A percentile compares a stretch with the other conserved stretches of the same genome.
These are phyloP conservation scores for Globisporangium takayamanum DNA, from an alignment of 352 stramenopile species.

Conservation along the genomic window DNA sequence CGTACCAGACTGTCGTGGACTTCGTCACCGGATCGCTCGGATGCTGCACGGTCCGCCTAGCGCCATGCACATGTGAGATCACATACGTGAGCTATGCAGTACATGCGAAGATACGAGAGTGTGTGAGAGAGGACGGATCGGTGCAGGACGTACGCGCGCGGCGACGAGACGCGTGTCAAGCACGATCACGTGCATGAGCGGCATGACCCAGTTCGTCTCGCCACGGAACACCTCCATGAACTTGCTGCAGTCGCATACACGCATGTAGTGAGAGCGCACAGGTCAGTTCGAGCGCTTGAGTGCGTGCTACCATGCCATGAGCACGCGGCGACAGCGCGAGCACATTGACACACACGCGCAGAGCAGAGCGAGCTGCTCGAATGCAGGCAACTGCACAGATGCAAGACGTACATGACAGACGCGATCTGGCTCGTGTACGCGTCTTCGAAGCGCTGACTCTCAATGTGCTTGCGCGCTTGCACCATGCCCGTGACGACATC, in stretches of 20 bases:
- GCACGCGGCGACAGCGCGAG: not conserved
- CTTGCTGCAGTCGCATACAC: slow-evolving; percentile 31
- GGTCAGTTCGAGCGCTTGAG: not conserved
- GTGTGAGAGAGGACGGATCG: not conserved
- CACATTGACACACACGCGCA: not conserved
- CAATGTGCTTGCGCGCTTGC: slow-evolving; percentile 55
- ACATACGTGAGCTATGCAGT: too few species aligned
- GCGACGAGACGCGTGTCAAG: slow-evolving; percentile 76
- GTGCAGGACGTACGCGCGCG: slow-evolving; percentile 23
- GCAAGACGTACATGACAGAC: slow-evolving; percentile 47
- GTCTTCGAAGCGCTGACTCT: slow-evolving; percentile 33
- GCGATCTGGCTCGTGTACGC: slow-evolving; percentile 65
- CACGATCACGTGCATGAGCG: slow-evolving; percentile 74
- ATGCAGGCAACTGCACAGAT: not conserved
- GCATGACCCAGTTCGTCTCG: slow-evolving; percentile 84
- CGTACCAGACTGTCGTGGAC: slow-evolving; percentile 62
- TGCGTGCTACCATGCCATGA: not conserved
- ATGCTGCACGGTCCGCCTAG: slow-evolving; percentile 64
- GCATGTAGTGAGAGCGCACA: not conserved
- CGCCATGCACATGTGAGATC: not conserved
- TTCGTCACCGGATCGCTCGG: slow-evolving; percentile 57
- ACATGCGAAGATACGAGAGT: not conserved
- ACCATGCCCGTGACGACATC: slow-evolving; percentile 63
- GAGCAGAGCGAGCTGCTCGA: not conserved
- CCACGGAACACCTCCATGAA: slow-evolving; percentile 84